Base-by-base conservation (phyloP, 2,329 filamentous ascomycete genomes). In the Microcyclospora tardicrescens region DNA sequence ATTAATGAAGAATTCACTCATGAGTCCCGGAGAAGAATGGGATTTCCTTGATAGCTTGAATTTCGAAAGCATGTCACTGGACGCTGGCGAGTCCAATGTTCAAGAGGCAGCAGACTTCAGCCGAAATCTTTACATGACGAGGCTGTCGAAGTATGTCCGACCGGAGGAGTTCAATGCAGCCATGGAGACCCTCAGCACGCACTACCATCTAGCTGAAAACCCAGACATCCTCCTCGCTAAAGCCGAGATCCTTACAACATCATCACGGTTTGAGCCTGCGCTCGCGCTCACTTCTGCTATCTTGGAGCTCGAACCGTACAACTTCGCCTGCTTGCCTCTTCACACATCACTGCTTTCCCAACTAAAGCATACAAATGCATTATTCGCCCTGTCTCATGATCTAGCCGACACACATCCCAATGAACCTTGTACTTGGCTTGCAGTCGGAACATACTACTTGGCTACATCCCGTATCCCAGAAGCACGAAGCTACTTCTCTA, bases 371-470 rank as follows among this genome's bases (percentile, higher is more conserved):
- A 93, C 82, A 48, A 95, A 94, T 55, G 74, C 84, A 2, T 73
- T 98, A 2, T 98, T 96, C 58, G 71, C 96, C 14, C 76, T 96
- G 28, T 79, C 91, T 1, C 91, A 98, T 60, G 86, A 94, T 48
- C 73, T 98, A 19, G 86, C 87, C 16, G 89, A 96, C 55, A 81
- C 80, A 32, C 85, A 94, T 45, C 89, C 91, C 0, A 80, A 91
- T 42, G 86, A 96, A 60, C 81, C 91, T 1, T 85, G 82, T 58
- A 82, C 87, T 1, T 98, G 91, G 79, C 73, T 98, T 16, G 91
- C 91, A 0, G 89, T 98, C 10, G 91, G 86, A 10, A 81, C 87
- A 24, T 98, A 96, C 67, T 98, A 98, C 61, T 79, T 96, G 46
- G 72, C 81, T 12, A 94, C 87, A 38, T 76, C 78, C 50, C 87